Evolutionary conservation across 768 basidiomycete genomes (phyloP).

Genomic region (Pleurotus djamor): DNA sequence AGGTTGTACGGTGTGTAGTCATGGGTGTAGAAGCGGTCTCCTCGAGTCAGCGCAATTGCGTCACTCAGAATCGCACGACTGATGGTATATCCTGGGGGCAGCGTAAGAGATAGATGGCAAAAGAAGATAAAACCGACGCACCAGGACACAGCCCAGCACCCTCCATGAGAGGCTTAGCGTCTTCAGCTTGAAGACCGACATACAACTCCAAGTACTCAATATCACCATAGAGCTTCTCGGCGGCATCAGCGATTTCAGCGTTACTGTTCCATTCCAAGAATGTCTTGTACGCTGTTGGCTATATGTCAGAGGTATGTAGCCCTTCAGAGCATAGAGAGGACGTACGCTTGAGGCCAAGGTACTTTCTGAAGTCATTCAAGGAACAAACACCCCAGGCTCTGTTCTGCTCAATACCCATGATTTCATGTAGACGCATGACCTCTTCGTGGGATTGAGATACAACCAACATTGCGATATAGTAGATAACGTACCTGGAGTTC

Average conservation of each 20-base stretch:
- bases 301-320: neutral
- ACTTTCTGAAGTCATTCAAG: conserved; percentile 81
- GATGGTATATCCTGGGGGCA: conserved; percentile 64
- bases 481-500: conserved; percentile 53
- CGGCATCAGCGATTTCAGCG: conserved; percentile 62
- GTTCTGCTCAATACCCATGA: conserved; percentile 82
- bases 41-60: conserved; percentile 83
- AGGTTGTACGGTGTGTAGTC: conserved; percentile 81
- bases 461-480: neutral
- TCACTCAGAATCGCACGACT: conserved; percentile 85
- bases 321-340: neutral
- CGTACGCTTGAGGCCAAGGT: conserved; percentile 75
- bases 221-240: conserved; percentile 75
- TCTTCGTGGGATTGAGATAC: conserved; percentile 18
- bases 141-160: conserved; percentile 88
- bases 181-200: conserved; percentile 77
- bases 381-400: conserved; percentile 81
- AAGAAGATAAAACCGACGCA: conserved; percentile 18
- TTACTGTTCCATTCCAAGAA: conserved; percentile 86
- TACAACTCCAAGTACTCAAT: conserved; percentile 82
- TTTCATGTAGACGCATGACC: conserved; percentile 74
- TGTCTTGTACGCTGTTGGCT: conserved; percentile 49
- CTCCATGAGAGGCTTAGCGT: conserved; percentile 68
- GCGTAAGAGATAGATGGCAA: neutral
- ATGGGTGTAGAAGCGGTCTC: conserved; percentile 79